Conservation (phyloP, 495 filamentous ascomycete species). For the Immersiella caudata region DNA sequence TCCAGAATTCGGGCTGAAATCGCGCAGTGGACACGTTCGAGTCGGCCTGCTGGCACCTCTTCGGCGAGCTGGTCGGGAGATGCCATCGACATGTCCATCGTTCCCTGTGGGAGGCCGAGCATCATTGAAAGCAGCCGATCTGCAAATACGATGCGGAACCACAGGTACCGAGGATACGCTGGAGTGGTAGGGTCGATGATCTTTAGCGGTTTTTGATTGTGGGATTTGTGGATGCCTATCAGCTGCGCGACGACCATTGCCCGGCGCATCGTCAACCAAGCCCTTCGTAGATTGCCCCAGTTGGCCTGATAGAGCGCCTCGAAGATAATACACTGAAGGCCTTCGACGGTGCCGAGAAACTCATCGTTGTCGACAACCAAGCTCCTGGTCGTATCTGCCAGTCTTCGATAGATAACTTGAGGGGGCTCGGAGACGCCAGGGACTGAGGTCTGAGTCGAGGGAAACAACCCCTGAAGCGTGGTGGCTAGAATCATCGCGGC, state of each 20-base stretch:
- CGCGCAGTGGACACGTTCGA: slow-evolving; percentile 39
- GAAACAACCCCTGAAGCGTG: slow-evolving; percentile 42
- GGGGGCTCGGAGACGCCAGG: slow-evolving; percentile 23
- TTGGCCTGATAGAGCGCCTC: slow-evolving; percentile 51
- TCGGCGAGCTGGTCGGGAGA: slow-evolving; percentile 20
- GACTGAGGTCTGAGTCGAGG: slow-evolving; percentile 22
- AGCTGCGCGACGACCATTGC: slow-evolving; percentile 45
- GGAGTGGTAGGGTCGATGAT: slow-evolving; percentile 20
- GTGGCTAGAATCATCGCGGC: slow-evolving; percentile 48
- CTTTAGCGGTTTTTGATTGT: slow-evolving; percentile 24
- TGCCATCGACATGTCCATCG: slow-evolving; percentile 29
- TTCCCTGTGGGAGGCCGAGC: slow-evolving; percentile 37
- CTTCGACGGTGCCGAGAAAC: slow-evolving; percentile 49
- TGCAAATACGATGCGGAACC: slow-evolving; percentile 39
- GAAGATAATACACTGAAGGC: slow-evolving; percentile 53
- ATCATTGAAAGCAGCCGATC: slow-evolving; percentile 38
- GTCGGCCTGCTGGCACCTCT: slow-evolving; percentile 30
- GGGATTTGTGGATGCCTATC: slow-evolving; percentile 48
- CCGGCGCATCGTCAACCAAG: slow-evolving; percentile 48
- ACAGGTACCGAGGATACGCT: slow-evolving; percentile 32
- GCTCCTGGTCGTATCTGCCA: slow-evolving; percentile 42
- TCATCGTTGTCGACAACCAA: slow-evolving; percentile 52
- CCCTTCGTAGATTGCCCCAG: slow-evolving; percentile 48
- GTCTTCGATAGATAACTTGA: slow-evolving; percentile 35
- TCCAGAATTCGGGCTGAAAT: slow-evolving; percentile 37